A percentile compares a stretch with the other conserved stretches of the same genome.
Conservation (phyloP, 805 yeast species). For the Metschnikowia gelsemii region DNA sequence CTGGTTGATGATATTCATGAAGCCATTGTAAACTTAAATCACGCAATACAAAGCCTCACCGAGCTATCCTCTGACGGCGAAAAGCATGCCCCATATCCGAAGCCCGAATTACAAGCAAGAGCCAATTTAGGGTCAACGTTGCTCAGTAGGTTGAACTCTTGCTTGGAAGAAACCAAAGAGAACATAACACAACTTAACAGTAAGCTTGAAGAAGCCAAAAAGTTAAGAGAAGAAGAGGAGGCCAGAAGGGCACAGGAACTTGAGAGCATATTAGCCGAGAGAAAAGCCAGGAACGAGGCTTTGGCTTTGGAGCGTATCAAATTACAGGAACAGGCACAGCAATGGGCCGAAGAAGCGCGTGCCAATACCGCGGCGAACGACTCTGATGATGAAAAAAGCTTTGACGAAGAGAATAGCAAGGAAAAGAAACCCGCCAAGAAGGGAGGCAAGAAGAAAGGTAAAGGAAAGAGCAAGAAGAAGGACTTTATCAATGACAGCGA, state of each 20-base stretch:
- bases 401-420: constrained; percentile 27
- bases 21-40: constrained; percentile 55
- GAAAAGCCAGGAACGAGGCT: constrained; percentile 47
- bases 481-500: constrained; percentile 36
- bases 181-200: constrained; percentile 56
- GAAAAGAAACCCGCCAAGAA: constrained; percentile 24
- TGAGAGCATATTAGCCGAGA: constrained; percentile 42
- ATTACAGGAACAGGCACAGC: constrained; percentile 52
- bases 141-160: constrained; percentile 65
- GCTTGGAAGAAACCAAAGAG: constrained; percentile 68
- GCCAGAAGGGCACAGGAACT: constrained; percentile 35
- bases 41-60: constrained; percentile 59
- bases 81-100: constrained; percentile 70
- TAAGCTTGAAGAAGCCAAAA: constrained; percentile 73
- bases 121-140: constrained; percentile 85
- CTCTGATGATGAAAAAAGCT: constrained; percentile 34
- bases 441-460: constrained; percentile 23
- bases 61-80: constrained; percentile 54
- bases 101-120: constrained; percentile 78
- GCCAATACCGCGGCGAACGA: constrained; percentile 37
- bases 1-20: constrained; percentile 57
- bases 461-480: constrained; percentile 34
- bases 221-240: constrained; percentile 57
- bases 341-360: constrained; percentile 48
- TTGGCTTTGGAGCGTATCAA: constrained; percentile 45